phyloP scores from a whole-genome alignment of 495 filamentous ascomycete genomes.

The Neurospora sp. region DNA sequence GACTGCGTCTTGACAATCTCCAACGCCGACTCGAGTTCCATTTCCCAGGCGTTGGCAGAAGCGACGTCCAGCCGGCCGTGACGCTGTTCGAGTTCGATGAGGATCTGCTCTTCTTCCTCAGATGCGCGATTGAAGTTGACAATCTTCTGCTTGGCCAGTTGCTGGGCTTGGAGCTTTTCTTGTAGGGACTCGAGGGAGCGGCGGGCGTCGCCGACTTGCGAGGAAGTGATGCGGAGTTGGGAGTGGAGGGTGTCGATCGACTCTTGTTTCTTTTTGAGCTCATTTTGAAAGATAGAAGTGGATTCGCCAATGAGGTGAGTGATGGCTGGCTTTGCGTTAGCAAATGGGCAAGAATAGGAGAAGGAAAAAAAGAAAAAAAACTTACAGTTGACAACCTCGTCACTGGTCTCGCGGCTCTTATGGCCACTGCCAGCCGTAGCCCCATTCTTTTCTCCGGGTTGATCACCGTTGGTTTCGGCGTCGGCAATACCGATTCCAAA shows the following conservation, averaged over 20 bases:
- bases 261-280: conserved; percentile 70
- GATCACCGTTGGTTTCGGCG: conserved; percentile 35
- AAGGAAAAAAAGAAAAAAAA: not conserved
- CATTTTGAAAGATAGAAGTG: conserved; percentile 62
- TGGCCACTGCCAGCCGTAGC: conserved; percentile 24
- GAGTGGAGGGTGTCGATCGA: conserved; percentile 66
- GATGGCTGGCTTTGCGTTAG: conserved; percentile 47
- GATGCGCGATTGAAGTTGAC: conserved; percentile 38
- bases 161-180: conserved; percentile 37
- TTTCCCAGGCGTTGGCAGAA: conserved; percentile 27
- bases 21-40: conserved; percentile 22
- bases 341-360: not conserved
- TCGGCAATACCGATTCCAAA: conserved; percentile 72
- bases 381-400: conserved; percentile 63
- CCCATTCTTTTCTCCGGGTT: conserved; percentile 18
- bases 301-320: conserved; percentile 63
- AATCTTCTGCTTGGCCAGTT: conserved; percentile 34
- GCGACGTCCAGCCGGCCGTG: conserved; percentile 26
- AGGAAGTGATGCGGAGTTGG: conserved; percentile 68
- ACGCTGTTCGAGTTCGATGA: conserved; percentile 27
- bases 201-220: conserved; percentile 63
- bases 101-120: conserved; percentile 37
- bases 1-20: conserved; percentile 1
- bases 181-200: conserved; percentile 58
- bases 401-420: conserved; percentile 48